These are phyloP conservation scores for Pseudoperonospora humuli DNA, from an alignment of 352 stramenopile species.

Conservation along the genomic window DNA sequence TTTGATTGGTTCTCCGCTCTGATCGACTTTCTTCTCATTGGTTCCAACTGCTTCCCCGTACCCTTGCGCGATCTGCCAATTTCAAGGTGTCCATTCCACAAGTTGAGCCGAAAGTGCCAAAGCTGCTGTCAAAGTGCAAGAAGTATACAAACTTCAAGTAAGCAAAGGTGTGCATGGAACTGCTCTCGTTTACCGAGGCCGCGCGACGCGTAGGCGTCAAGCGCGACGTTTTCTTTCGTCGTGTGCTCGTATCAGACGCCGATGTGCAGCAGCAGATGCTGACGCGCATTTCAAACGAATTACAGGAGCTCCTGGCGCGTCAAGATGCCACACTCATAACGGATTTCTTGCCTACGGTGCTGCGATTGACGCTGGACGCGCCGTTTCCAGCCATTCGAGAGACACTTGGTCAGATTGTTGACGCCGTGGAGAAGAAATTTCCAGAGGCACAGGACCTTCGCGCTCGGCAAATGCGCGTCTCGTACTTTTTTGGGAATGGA, in stretches of 20 bases:
- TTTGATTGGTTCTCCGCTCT: slow-evolving; percentile 14
- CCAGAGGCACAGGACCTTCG: slow-evolving; percentile 29
- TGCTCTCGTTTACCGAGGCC: slow-evolving; percentile 35
- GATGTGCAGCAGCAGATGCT: slow-evolving; percentile 59
- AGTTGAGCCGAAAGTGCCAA: slow-evolving; percentile 25
- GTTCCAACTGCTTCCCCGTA: background rate
- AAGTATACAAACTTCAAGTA: slow-evolving; percentile 28
- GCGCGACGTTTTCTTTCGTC: slow-evolving; percentile 76
- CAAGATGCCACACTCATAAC: slow-evolving; percentile 35
- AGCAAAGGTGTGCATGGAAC: slow-evolving; percentile 8
- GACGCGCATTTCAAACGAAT: slow-evolving; percentile 38
- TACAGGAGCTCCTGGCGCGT: slow-evolving; percentile 44
- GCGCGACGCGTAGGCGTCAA: slow-evolving; percentile 52
- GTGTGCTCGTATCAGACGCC: slow-evolving; percentile 55
- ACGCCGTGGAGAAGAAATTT: slow-evolving; percentile 35
- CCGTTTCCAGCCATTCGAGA: slow-evolving; percentile 64
- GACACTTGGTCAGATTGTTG: slow-evolving; percentile 35
- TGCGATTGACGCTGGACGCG: slow-evolving; percentile 53
- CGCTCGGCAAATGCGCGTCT: slow-evolving; percentile 29
- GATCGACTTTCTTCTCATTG: slow-evolving; percentile 11
- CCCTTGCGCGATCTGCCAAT: slow-evolving; percentile 12
- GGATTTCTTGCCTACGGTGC: slow-evolving; percentile 64
- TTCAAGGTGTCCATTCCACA: slow-evolving; percentile 33
- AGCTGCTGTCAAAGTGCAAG: no score
- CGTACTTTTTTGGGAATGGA: slow-evolving; percentile 57